A percentile compares a stretch with the other conserved stretches of the same genome.
phyloP scores from a whole-genome alignment of 306 rosid genomes.

The Medicago lupulina region DNA sequence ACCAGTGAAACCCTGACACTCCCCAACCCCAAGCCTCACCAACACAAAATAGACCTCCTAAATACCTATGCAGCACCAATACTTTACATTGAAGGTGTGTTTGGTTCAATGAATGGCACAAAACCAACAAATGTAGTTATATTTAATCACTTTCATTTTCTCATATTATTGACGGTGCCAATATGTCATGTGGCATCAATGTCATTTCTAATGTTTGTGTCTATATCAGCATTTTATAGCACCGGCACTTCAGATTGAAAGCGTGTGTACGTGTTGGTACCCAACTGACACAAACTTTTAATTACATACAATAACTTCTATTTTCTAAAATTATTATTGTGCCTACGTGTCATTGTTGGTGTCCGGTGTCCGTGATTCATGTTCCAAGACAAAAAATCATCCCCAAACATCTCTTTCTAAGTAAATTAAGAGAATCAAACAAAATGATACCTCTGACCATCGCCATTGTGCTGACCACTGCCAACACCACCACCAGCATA shows the following conservation, averaged over 20 bases:
- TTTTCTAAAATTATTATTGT: neutral
- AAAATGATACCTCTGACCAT: slow-evolving; percentile 73
- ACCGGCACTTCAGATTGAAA: too few relatives aligned
- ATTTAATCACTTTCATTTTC: neutral
- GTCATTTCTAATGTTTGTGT: neutral
- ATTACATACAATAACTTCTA: neutral
- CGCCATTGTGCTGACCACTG: slow-evolving; percentile 72
- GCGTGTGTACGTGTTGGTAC: too few relatives aligned
- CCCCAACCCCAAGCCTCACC: neutral
- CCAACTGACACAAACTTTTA: neutral
- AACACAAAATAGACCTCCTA: neutral
- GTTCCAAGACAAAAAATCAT: neutral
- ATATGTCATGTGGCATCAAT: neutral
- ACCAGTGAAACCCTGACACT: neutral
- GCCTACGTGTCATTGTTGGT: neutral
- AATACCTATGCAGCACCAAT: neutral
- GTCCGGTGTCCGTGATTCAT: neutral
- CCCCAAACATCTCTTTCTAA: neutral
- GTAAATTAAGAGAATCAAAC: neutral
- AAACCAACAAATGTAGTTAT: neutral
- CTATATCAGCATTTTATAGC: neutral
- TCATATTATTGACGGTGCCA: neutral
- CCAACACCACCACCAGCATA: slow-evolving; percentile 58
- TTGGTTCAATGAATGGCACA: neutral
- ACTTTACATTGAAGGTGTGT: neutral